These are phyloP conservation scores for Arthrobotrys iridis DNA, from an alignment of 2,329 filamentous ascomycete species.

Conservation along the genomic window DNA sequence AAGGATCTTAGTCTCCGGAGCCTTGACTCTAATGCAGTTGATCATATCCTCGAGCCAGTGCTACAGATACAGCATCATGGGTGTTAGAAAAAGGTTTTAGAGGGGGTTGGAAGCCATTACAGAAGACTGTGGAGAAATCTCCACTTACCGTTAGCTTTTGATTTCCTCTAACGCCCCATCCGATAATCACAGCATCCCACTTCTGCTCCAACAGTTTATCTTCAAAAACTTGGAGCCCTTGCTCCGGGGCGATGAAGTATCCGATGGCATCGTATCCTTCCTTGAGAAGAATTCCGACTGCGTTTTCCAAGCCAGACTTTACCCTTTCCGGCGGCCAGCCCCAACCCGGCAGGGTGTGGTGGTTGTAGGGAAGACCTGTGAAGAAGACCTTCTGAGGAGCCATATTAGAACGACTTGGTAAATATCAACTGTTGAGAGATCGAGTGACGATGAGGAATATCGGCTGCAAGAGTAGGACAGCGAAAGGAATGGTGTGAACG, in stretches of 20 bases:
- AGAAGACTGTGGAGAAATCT: neutral
- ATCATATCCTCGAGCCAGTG: slow-evolving; percentile 52
- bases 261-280: slow-evolving; percentile 50
- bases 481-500: too few relatives aligned
- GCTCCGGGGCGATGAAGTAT: slow-evolving; percentile 50
- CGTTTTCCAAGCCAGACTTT: slow-evolving; percentile 36
- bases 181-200: slow-evolving; percentile 53
- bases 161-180: slow-evolving; percentile 50
- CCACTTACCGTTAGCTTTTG: slow-evolving; percentile 39
- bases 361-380: slow-evolving; percentile 41
- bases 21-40: slow-evolving; percentile 42
- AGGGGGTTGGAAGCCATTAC: neutral
- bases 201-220: slow-evolving; percentile 45
- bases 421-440: neutral
- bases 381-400: slow-evolving; percentile 40
- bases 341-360: slow-evolving; percentile 49
- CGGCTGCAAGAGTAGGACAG: too few relatives aligned
- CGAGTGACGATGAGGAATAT: too few relatives aligned
- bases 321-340: slow-evolving; percentile 51
- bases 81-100: neutral
- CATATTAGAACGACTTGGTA: slow-evolving; percentile 11
- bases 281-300: slow-evolving; percentile 24
- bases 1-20: slow-evolving; percentile 44
- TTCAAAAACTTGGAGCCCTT: slow-evolving; percentile 41
- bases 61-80: slow-evolving; percentile 2